These are phyloP conservation scores for Glycyrrhiza uralensis DNA, from an alignment of 306 rosid genomes.

Conservation along the genomic window DNA sequence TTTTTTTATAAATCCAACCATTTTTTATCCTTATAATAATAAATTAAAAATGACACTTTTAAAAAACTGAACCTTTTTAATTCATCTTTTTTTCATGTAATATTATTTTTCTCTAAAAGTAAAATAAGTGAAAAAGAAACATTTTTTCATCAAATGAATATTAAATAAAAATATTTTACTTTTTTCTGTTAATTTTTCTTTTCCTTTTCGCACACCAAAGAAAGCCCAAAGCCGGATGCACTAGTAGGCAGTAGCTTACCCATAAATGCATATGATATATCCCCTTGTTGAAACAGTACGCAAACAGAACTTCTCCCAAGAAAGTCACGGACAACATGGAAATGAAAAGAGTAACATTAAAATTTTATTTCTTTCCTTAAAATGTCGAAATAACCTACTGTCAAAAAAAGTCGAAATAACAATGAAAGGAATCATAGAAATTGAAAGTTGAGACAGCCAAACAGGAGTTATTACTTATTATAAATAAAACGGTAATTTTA, in stretches of 20 bases:
- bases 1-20: too few species aligned
- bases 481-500: too few species aligned
- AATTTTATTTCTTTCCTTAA: background rate
- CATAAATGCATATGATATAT: conserved; percentile 12
- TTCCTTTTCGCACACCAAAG: background rate
- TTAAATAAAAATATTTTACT: too few species aligned
- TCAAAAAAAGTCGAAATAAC: background rate
- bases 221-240: background rate
- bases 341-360: background rate
- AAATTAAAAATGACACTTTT: too few species aligned
- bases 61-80: too few species aligned
- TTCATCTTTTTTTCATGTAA: too few species aligned
- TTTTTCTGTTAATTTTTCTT: background rate
- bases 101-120: too few species aligned
- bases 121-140: too few species aligned
- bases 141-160: too few species aligned
- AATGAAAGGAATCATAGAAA: background rate
- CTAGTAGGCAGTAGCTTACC: background rate
- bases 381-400: background rate
- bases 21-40: too few species aligned
- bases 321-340: conserved; percentile 9
- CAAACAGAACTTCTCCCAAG: conserved; percentile 18
- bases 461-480: too few species aligned
- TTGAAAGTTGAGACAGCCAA: too few species aligned
- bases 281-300: background rate